Percentiles rank a stretch among this genome's conserved stretches.
phyloP scores from a whole-genome alignment of 257 asterid genomes.

The Nicotiana otophora region DNA sequence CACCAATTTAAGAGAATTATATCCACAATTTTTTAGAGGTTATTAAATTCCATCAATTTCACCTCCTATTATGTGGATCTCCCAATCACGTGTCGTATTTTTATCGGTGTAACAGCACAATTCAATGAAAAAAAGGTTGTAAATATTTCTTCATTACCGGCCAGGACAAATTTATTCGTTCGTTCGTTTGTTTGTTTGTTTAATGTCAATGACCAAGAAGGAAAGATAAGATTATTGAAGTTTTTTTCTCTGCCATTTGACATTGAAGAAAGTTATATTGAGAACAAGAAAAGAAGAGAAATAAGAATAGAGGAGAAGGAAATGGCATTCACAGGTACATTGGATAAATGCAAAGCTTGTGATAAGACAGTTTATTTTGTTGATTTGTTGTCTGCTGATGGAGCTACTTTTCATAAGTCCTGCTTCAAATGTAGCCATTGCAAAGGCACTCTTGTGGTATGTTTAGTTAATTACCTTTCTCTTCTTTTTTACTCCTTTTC shows the following conservation, averaged over 20 bases:
- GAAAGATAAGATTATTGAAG: background rate
- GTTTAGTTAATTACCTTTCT: background rate
- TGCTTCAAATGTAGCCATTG: conserved; percentile 51
- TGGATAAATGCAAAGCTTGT: conserved; percentile 51
- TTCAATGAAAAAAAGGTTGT: background rate
- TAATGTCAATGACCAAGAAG: conserved; percentile 27
- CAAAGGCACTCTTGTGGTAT: conserved; percentile 51
- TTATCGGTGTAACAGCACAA: conserved; percentile 19
- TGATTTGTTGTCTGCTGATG: conserved; percentile 43
- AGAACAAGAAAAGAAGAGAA: background rate
- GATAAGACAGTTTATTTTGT: conserved; percentile 45
- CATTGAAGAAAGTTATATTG: background rate
- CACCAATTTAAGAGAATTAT: conserved; percentile 37
- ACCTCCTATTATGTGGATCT: conserved; percentile 40
- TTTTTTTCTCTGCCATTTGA: background rate
- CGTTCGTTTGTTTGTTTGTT: conserved; percentile 13
- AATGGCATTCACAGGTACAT: conserved; percentile 46
- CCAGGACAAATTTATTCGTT: background rate
- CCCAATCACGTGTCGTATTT: conserved; percentile 45
- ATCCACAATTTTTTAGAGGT: conserved; percentile 18
- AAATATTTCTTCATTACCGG: conserved; percentile 10
- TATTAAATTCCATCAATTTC: conserved; percentile 25
- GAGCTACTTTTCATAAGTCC: conserved; percentile 31
- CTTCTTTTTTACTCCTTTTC: background rate
- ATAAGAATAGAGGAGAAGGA: background rate